These are phyloP conservation scores for Trichoderma harzianum DNA, from an alignment of 2,329 filamentous ascomycete genomes.

Conservation along the genomic window DNA sequence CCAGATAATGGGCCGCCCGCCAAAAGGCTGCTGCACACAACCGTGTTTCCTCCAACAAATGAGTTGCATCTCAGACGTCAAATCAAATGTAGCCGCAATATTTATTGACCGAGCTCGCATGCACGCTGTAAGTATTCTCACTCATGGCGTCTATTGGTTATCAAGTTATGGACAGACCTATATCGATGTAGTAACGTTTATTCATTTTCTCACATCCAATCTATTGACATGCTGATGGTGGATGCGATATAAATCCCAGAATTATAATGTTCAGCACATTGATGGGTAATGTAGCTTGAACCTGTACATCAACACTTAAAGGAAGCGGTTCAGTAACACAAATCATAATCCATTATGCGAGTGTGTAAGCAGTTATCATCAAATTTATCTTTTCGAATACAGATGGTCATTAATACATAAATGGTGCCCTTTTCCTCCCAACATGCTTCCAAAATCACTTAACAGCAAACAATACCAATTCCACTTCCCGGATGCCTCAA, in stretches of 20 bases:
- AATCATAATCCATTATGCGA: background rate
- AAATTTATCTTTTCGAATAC: background rate
- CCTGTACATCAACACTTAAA: background rate
- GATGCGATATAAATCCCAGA: no score
- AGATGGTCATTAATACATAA: background rate
- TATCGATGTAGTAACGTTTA: no score
- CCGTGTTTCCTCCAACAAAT: background rate
- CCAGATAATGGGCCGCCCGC: background rate
- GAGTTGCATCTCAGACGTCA: background rate
- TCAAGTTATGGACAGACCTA: no score
- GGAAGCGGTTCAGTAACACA: background rate
- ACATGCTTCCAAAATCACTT: background rate
- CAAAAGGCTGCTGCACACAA: no score
- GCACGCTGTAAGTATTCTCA: background rate
- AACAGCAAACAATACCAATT: background rate
- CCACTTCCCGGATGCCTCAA: background rate
- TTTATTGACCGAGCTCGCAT: background rate
- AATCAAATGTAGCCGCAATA: background rate
- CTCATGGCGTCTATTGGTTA: background rate
- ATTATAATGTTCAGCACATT: no score
- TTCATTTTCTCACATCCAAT: no score
- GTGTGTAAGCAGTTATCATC: background rate
- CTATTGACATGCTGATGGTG: no score
- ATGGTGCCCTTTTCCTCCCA: background rate
- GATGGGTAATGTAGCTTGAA: no score